Evolutionary conservation across 2,329 filamentous ascomycete genomes (phyloP), one percentile per base, ranked within the genome.

Genomic region (Aspergillus brasiliensis): DNA sequence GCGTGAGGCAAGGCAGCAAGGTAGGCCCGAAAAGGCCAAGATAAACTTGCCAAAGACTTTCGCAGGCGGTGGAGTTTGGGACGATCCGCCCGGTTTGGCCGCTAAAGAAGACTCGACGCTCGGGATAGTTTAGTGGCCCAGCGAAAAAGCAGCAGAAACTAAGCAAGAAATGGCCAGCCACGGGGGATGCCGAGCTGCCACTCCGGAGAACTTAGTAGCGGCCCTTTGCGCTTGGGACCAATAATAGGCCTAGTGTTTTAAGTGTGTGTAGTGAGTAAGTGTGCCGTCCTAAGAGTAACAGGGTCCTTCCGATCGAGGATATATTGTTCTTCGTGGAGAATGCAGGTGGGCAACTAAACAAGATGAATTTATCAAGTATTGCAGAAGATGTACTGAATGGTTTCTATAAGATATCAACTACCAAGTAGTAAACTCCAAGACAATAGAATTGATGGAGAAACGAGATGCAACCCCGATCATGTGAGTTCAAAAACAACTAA

Each of bases 11-110:
- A 57, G 56, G 47, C 58, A 51, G 53, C 37, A 57, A 48, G 40
- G 54, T 19, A 60, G 46, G 46, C 52, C 51, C 31, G 21, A 38
- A 37, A 57, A 60, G 49, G 53, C 54, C 37, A 56, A 59, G 44
- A 51, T 28, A 31, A 53, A 53, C 53, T 61, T 60, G 59, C 42
- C 55, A 56, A 62, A 57, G 61, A 51, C 54, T 58, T 62, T 56
- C 48, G 58, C 51, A 59, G 51, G 62, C 57, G 57, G 63, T 61
- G 64, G 62, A 67, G 64, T 58, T 51, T 19, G 52, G 56, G 13
- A 28, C 44, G 56, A 59, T 60, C 60, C 57, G 59, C 56, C 59
- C 53, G 44, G 56, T 34, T 34, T 56, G 42, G 58, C 52, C 56
- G 42, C 63, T 65, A 34, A 34, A 34, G 31, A 34, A 11, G 31